phyloP scores from a whole-genome alignment of 441 rosid species.

The Eruca vesicaria region DNA sequence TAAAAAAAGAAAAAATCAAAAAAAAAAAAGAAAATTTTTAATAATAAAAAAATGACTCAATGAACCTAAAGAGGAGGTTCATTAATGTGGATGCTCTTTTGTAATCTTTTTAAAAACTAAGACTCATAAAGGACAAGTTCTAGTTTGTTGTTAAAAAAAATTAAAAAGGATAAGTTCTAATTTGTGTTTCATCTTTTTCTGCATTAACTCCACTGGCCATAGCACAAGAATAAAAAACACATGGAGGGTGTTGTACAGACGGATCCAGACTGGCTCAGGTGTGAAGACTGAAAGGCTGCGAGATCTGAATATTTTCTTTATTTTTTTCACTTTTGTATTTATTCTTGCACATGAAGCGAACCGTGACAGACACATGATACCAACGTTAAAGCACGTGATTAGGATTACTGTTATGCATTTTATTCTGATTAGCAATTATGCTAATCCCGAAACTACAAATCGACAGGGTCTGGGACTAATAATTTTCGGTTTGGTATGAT shows the following conservation, averaged over 20 bases:
- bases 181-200: neutral
- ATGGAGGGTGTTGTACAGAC: slow-evolving; percentile 2
- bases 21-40: too few relatives aligned
- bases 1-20: too few relatives aligned
- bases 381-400: slow-evolving; percentile 28
- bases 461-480: neutral
- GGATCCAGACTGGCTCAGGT: slow-evolving; percentile 13
- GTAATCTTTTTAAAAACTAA: too few relatives aligned
- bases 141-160: too few relatives aligned
- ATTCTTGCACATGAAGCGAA: slow-evolving; percentile 30
- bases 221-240: neutral
- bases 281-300: slow-evolving; percentile 33
- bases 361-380: slow-evolving; percentile 30
- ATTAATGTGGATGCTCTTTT: too few relatives aligned
- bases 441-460: slow-evolving; percentile 3
- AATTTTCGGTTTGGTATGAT: neutral
- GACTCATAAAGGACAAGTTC: neutral
- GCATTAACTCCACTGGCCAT: slow-evolving; percentile 3
- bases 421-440: slow-evolving; percentile 7
- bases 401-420: neutral
- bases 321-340: neutral
- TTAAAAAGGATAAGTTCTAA: neutral
- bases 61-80: too few relatives aligned
- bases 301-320: slow-evolving; percentile 27
- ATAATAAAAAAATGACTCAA: too few relatives aligned